A percentile compares a stretch with the other conserved stretches of the same genome.
Evolutionary conservation across 768 basidiomycete genomes (phyloP).

Genomic region (Boletus tomentosulus): DNA sequence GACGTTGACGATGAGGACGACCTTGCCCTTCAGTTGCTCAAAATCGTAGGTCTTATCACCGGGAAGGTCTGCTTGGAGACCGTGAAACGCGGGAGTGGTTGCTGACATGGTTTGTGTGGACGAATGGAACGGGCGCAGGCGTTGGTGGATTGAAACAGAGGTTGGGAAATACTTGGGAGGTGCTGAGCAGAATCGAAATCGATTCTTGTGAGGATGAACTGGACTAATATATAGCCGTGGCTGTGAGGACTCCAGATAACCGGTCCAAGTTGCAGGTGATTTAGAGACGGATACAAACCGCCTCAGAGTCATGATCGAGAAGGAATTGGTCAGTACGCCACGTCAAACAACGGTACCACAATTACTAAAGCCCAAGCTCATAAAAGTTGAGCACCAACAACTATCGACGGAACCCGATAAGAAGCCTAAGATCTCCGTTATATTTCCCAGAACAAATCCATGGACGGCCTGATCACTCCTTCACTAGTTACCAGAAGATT

Average conservation of each 20-base stretch:
- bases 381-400: no score
- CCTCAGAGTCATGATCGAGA: background rate
- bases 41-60: constrained; percentile 56
- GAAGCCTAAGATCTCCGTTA: background rate
- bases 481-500: background rate
- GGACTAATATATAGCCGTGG: background rate
- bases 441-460: background rate
- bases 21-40: constrained; percentile 67
- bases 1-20: constrained; percentile 73
- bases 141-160: background rate
- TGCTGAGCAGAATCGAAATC: background rate
- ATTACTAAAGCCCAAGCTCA: background rate
- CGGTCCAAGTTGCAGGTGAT: constrained; percentile 1
- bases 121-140: constrained; percentile 9
- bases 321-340: background rate
- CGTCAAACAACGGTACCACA: no score
- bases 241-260: background rate
- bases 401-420: no score
- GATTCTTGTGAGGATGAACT: background rate
- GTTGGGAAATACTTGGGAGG: background rate
- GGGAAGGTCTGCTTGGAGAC: constrained; percentile 63
- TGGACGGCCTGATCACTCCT: background rate
- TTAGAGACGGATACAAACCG: background rate
- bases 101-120: constrained; percentile 23
- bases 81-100: constrained; percentile 48